Percentiles rank a stretch among this genome's conserved stretches.
Conservation (phyloP, 441 rosid species). For the Viola pubescens region DNA sequence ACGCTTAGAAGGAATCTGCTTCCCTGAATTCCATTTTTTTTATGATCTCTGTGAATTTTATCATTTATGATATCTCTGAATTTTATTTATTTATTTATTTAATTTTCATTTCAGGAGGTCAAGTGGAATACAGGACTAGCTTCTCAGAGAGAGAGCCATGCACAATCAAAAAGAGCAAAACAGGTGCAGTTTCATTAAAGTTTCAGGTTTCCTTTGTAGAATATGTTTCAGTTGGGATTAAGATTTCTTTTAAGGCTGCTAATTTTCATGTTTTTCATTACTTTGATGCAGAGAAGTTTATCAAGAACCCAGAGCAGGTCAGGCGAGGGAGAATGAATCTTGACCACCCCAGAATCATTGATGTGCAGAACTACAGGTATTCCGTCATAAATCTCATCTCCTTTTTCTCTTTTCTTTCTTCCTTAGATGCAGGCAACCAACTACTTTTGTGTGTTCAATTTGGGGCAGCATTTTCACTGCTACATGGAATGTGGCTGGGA, state of each 20-base stretch:
- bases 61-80: conserved; percentile 6
- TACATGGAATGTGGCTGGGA: conserved; percentile 96
- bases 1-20: conserved; percentile 5
- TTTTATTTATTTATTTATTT: conserved; percentile 15
- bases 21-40: conserved; percentile 12
- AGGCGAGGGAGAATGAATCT: conserved; percentile 73
- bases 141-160: conserved; percentile 81
- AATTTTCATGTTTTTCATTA: neutral
- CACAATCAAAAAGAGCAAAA: conserved; percentile 70
- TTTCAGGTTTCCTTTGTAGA: neutral
- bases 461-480: conserved; percentile 76
- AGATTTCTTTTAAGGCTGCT: neutral
- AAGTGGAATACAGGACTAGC: conserved; percentile 66
- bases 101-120: conserved; percentile 37
- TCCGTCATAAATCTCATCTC: neutral
- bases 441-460: conserved; percentile 12
- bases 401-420: neutral
- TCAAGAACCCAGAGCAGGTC: conserved; percentile 59
- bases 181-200: conserved; percentile 36
- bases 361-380: conserved; percentile 87
- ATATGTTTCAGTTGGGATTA: neutral
- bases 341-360: conserved; percentile 84
- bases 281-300: conserved; percentile 51
- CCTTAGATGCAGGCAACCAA: conserved; percentile 12
- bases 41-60: conserved; percentile 5